Percentiles rank a stretch among this genome's conserved stretches.
Conservation (phyloP, 2,329 filamentous ascomycete genomes). For the Xylariaceae sp. region DNA sequence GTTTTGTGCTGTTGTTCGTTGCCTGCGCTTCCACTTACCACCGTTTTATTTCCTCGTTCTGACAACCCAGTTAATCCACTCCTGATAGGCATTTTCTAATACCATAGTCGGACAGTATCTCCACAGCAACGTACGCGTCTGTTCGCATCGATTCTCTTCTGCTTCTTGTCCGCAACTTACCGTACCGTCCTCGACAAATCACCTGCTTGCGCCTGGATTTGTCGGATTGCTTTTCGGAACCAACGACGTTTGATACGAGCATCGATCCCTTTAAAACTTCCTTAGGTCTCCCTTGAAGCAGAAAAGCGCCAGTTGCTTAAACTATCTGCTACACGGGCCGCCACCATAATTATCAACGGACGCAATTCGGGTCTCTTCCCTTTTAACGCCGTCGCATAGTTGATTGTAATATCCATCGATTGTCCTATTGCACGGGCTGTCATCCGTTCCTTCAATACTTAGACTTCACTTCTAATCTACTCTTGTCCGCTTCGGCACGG, state of each 20-base stretch:
- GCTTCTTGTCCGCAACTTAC: conserved; percentile 31
- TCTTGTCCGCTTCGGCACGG: conserved; percentile 20
- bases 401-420: conserved; percentile 33
- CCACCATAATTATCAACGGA: conserved; percentile 26
- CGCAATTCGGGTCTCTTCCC: conserved; percentile 15
- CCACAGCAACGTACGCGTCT: conserved; percentile 18
- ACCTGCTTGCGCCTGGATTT: conserved; percentile 28
- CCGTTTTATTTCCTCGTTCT: conserved; percentile 13
- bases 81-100: conserved; percentile 25
- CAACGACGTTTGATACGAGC: conserved; percentile 32
- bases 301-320: conserved; percentile 23
- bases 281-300: conserved; percentile 17
- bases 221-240: conserved; percentile 27
- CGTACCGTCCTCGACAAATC: conserved; percentile 23
- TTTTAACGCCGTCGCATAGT: conserved; percentile 24
- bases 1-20: conserved; percentile 6
- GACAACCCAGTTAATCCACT: conserved; percentile 17
- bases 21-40: too few species aligned
- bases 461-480: conserved; percentile 28
- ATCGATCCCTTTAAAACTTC: conserved; percentile 21
- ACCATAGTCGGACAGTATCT: conserved; percentile 17
- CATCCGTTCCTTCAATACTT: conserved; percentile 31
- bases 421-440: conserved; percentile 26
- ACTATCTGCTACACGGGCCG: conserved; percentile 17
- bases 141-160: conserved; percentile 25